Conservation (phyloP, 805 yeast genomes). For the Yamadazyma sp. region DNA sequence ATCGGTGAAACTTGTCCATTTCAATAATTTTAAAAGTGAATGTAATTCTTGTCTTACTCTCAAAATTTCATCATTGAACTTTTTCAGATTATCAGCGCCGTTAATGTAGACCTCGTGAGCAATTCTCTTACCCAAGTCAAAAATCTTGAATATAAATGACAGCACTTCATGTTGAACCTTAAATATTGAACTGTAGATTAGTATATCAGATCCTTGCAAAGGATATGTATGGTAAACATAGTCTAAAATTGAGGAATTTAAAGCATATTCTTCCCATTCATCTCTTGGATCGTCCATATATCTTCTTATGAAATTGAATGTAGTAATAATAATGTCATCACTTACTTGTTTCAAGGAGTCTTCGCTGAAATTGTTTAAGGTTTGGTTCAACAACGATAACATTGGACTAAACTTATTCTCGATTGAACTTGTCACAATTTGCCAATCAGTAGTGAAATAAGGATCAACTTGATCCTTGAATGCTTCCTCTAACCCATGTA, state of each 20-base stretch:
- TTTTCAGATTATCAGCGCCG: background rate
- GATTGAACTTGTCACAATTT: conserved; percentile 45
- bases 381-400: conserved; percentile 37
- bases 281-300: conserved; percentile 25
- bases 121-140: conserved; percentile 18
- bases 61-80: conserved; percentile 3
- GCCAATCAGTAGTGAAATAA: conserved; percentile 45
- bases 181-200: conserved; percentile 49
- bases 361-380: conserved; percentile 17
- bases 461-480: conserved; percentile 35
- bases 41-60: conserved; percentile 1
- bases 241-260: conserved; percentile 40
- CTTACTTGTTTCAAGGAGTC: conserved; percentile 7
- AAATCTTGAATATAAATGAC: conserved; percentile 32
- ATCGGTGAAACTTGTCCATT: conserved; percentile 42
- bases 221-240: conserved; percentile 43
- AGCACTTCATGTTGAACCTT: conserved; percentile 39
- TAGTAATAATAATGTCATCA: conserved; percentile 39
- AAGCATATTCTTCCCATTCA: conserved; percentile 21
- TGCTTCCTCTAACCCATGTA: conserved; percentile 28
- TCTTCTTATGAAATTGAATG: conserved; percentile 46
- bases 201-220: conserved; percentile 36
- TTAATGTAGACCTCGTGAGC: conserved; percentile 17
- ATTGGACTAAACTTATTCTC: conserved; percentile 53
- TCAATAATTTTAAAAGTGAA: conserved; percentile 16